Percentiles rank a stretch among this genome's conserved stretches.
Conservation (phyloP, 495 filamentous ascomycete genomes). For the Trichoderma asperelloides region DNA sequence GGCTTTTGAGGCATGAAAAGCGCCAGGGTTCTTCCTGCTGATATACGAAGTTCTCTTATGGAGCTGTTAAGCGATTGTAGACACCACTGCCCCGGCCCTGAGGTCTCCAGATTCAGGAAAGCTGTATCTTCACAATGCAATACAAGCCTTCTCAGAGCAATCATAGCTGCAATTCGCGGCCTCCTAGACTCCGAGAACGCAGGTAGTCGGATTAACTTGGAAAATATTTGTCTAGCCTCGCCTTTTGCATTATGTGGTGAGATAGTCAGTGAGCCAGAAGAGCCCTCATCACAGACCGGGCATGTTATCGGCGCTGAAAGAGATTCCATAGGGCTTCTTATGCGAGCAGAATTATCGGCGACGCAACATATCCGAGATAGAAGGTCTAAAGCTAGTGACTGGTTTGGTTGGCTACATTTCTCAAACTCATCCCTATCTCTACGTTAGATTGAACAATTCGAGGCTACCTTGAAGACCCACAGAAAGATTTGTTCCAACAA, state of each 20-base stretch:
- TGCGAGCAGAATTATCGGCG: not conserved
- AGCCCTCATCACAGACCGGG: not conserved
- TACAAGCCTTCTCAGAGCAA: conserved; percentile 57
- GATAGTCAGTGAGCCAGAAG: not conserved
- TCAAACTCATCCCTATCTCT: not conserved
- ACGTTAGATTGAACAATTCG: not conserved
- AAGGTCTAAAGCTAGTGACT: not conserved
- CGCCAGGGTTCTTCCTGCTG: conserved; percentile 62
- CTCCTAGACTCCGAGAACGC: conserved; percentile 50
- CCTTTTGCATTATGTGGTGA: conserved; percentile 13
- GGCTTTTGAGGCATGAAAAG: conserved; percentile 47
- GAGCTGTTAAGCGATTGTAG: conserved; percentile 73
- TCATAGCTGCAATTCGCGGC: conserved; percentile 63
- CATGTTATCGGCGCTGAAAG: not conserved
- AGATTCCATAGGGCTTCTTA: not conserved
- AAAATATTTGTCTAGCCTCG: conserved; percentile 41
- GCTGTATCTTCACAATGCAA: conserved; percentile 48
- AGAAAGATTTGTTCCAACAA: not conserved
- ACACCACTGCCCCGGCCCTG: conserved; percentile 67
- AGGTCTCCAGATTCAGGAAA: conserved; percentile 57
- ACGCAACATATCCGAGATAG: not conserved
- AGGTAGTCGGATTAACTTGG: conserved; percentile 45
- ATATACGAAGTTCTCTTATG: conserved; percentile 74
- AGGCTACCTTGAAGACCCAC: not conserved
- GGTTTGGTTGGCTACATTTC: not conserved